These are phyloP conservation scores for Tuctoria greenei DNA, from an alignment of 176 grass and related monocot genomes.

Conservation along the genomic window DNA sequence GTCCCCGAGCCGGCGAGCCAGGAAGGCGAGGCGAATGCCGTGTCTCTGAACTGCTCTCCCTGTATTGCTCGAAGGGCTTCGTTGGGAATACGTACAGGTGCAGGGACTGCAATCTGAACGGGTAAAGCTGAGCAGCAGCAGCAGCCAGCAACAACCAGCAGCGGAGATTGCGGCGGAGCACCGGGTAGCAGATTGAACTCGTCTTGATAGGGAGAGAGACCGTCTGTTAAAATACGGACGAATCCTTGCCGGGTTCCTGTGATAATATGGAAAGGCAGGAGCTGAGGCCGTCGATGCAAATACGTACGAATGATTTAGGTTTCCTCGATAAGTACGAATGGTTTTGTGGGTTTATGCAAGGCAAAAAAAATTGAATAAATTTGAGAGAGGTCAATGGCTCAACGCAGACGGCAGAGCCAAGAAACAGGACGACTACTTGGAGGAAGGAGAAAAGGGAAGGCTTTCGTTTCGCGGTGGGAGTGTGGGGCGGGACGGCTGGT, in stretches of 20 bases:
- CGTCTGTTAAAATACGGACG: too few relatives aligned
- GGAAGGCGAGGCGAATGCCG: too few relatives aligned
- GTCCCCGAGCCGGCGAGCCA: background rate
- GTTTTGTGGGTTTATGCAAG: background rate
- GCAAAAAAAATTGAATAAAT: background rate
- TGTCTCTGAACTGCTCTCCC: background rate
- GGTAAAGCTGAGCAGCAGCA: background rate
- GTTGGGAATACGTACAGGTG: background rate
- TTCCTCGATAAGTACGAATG: too few relatives aligned
- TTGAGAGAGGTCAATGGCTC: background rate
- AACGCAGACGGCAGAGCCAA: background rate
- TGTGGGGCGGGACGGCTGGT: slow-evolving; percentile 36
- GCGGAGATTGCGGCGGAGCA: background rate
- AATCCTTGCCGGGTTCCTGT: background rate
- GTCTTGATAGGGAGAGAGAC: too few relatives aligned
- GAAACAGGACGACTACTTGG: too few relatives aligned
- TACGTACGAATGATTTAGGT: too few relatives aligned
- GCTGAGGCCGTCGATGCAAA: background rate
- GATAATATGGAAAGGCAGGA: background rate
- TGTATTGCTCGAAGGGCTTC: background rate
- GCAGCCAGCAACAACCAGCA: too few relatives aligned
- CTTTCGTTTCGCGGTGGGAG: slow-evolving; percentile 20
- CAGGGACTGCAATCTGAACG: background rate
- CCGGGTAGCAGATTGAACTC: background rate
- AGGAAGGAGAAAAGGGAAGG: too few relatives aligned